phyloP scores from a whole-genome alignment of 352 stramenopile genomes.

The Phytopythium ostracodes region DNA sequence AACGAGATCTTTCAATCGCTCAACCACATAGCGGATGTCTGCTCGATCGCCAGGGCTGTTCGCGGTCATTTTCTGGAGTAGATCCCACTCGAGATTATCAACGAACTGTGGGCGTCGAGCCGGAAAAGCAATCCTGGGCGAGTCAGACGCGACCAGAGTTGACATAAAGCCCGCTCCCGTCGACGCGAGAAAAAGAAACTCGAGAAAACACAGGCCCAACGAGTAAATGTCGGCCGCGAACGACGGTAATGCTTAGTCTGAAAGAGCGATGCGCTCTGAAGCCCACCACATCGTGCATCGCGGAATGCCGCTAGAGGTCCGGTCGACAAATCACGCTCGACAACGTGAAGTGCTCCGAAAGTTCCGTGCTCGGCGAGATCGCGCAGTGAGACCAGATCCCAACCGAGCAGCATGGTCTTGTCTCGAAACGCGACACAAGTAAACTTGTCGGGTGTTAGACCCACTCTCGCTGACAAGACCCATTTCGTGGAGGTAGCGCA shows the following conservation, averaged over 20 bases:
- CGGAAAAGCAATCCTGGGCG: neutral
- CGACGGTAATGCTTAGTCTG: neutral
- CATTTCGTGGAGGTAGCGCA: slow-evolving; percentile 26
- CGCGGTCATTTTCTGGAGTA: slow-evolving; percentile 23
- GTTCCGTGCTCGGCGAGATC: neutral
- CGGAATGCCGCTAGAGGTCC: neutral
- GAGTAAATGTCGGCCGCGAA: neutral
- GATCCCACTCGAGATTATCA: slow-evolving; percentile 16
- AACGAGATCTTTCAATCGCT: slow-evolving; percentile 19
- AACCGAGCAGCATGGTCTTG: slow-evolving; percentile 2
- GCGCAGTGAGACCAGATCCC: neutral
- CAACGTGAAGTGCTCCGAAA: neutral
- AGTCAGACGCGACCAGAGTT: neutral
- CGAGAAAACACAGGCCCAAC: neutral
- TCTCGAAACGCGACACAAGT: neutral
- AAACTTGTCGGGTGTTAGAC: neutral
- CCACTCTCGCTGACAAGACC: neutral
- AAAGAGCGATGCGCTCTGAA: neutral
- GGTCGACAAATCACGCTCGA: neutral
- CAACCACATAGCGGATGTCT: slow-evolving; percentile 28
- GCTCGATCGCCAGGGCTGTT: slow-evolving; percentile 6
- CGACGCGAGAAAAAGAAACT: neutral
- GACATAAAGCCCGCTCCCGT: neutral
- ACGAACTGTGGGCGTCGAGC: slow-evolving; percentile 12
- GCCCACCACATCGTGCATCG: neutral